Conservation (phyloP, 768 basidiomycete genomes). For the Galerina sulciceps region DNA sequence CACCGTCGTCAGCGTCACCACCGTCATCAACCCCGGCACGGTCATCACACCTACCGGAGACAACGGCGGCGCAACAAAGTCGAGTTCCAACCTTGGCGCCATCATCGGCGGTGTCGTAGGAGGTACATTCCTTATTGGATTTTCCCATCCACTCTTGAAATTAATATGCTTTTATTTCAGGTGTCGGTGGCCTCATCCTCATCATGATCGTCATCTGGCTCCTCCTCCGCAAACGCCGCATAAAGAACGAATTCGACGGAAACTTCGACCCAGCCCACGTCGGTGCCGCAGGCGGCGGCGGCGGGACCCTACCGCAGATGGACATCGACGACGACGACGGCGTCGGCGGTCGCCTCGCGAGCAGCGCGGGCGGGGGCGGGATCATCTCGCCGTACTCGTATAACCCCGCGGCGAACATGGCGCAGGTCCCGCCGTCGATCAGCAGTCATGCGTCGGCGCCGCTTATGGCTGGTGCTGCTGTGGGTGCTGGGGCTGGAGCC, state of each 20-base stretch:
- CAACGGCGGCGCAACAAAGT: neutral
- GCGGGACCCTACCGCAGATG: conserved; percentile 22
- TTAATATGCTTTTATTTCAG: neutral
- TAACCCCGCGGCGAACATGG: conserved; percentile 7
- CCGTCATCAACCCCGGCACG: conserved; percentile 15
- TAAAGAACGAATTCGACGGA: conserved; percentile 31
- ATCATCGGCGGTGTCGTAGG: conserved; percentile 32
- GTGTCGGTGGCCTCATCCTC: conserved; percentile 19
- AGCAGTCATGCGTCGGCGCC: neutral
- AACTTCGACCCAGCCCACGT: conserved; percentile 32
- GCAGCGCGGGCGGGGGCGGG: conserved; percentile 24
- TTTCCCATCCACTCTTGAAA: neutral
- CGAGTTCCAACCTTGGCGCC: conserved; percentile 19
- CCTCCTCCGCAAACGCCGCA: conserved; percentile 22
- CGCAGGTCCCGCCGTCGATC: conserved; percentile 16
- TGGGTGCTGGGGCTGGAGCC: conserved; percentile 13
- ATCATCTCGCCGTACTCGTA: conserved; percentile 29
- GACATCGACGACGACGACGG: conserved; percentile 26
- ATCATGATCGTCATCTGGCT: conserved; percentile 18
- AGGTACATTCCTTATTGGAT: conserved; percentile 15
- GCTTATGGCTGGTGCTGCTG: conserved; percentile 14
- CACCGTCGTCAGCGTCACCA: conserved; percentile 20
- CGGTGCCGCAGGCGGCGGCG: conserved; percentile 14
- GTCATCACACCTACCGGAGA: conserved; percentile 12
- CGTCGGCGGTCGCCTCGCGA: conserved; percentile 27